phyloP scores from a whole-genome alignment of 192 early-diverging fungal genomes.

The Chytriomyces confervae region DNA sequence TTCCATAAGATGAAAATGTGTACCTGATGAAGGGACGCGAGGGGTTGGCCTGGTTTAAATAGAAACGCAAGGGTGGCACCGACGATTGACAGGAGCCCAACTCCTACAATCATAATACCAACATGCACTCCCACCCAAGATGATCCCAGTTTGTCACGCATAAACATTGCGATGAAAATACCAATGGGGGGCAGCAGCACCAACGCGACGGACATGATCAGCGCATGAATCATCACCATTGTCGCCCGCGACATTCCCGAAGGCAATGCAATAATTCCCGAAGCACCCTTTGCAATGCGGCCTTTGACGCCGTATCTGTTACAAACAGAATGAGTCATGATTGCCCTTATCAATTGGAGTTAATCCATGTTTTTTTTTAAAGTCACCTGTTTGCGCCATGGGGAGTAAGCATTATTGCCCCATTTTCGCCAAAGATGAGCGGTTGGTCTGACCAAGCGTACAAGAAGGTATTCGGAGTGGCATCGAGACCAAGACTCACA shows the following conservation, averaged over 20 bases:
- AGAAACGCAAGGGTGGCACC: constrained; percentile 11
- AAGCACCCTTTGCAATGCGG: neutral
- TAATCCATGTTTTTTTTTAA: neutral
- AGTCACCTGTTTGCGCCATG: neutral
- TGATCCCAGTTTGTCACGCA: constrained; percentile 14
- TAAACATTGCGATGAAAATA: constrained; percentile 27
- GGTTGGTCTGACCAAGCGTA: neutral
- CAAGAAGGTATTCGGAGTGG: constrained; percentile 19
- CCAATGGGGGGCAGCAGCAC: constrained; percentile 8
- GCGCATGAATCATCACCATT: neutral
- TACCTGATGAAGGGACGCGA: constrained; percentile 23
- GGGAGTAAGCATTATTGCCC: neutral
- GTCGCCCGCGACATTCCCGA: neutral
- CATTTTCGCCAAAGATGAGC: neutral
- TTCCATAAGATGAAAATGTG: no score
- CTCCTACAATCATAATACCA: constrained; percentile 21
- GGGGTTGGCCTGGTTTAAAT: constrained; percentile 7
- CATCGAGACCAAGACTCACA: constrained; percentile 3
- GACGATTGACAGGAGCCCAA: neutral
- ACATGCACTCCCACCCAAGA: constrained; percentile 18
- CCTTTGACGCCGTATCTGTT: neutral
- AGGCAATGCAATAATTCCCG: constrained; percentile 23
- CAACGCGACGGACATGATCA: constrained; percentile 8
- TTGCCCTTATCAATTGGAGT: no score
- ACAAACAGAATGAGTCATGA: no score